Evolutionary conservation across 164 flowering plant genomes (phyloP).

Genomic region (Echeveria elegans): DNA sequence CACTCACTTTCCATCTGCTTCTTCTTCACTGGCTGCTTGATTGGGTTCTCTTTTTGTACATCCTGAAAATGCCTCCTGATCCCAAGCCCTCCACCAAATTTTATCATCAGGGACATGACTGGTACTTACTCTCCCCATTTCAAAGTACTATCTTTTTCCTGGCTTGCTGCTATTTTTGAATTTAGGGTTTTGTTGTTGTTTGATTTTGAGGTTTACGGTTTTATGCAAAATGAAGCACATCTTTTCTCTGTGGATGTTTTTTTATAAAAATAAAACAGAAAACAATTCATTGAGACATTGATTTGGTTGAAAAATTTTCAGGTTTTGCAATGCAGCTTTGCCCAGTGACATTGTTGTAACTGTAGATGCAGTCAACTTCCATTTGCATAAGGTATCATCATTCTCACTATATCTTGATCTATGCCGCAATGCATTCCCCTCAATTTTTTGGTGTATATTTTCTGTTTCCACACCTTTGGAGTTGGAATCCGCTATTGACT

Average conservation of each 20-base stretch:
- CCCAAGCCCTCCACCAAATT: not conserved
- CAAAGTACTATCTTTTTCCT: not conserved
- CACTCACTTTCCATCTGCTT: not conserved
- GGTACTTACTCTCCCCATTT: not conserved
- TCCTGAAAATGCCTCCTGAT: not conserved
- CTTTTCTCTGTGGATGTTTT: not conserved
- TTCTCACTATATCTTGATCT: not conserved
- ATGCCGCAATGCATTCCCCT: not conserved
- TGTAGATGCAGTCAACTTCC: conserved; percentile 51
- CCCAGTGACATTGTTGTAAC: conserved; percentile 58
- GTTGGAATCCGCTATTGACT: too few species aligned
- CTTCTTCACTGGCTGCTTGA: too few species aligned
- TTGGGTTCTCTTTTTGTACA: too few species aligned
- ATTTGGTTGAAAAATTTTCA: conserved; percentile 18
- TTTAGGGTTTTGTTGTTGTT: not conserved
- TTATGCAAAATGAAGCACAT: not conserved
- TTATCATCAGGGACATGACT: not conserved
- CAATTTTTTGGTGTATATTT: too few species aligned
- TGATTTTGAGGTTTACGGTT: not conserved
- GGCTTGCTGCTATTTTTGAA: too few species aligned
- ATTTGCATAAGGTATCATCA: conserved; percentile 72
- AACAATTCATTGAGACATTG: not conserved
- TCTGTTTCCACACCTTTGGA: too few species aligned
- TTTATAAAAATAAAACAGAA: too few species aligned
- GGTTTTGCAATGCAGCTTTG: conserved; percentile 70